Conservation (phyloP, 2,329 filamentous ascomycete genomes). For the Fusarium sp. region DNA sequence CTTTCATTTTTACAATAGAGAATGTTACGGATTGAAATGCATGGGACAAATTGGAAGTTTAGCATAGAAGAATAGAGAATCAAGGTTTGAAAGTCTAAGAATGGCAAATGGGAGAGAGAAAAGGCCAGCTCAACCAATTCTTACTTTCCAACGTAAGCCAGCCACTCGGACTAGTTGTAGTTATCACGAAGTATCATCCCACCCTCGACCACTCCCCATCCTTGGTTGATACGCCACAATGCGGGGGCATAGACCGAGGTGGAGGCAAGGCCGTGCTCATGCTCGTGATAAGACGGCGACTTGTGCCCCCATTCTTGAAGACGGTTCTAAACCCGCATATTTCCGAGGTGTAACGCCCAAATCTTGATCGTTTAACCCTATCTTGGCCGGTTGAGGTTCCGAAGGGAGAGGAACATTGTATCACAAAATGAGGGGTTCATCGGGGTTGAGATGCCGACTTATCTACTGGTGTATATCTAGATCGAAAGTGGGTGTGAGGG, state of each 20-base stretch:
- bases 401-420: too few relatives aligned
- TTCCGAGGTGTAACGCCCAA: not conserved
- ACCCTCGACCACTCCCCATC: conserved; percentile 3
- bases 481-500: not conserved
- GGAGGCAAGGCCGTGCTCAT: not conserved
- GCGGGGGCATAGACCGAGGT: not conserved
- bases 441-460: not conserved
- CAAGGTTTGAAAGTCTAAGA: rapidly evolving
- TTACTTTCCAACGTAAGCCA: too few relatives aligned
- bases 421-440: conserved; percentile 1
- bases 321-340: not conserved
- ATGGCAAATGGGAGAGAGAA: not conserved
- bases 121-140: not conserved
- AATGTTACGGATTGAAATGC: too few relatives aligned
- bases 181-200: conserved; percentile 9
- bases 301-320: conserved; percentile 2
- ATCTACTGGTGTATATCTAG: not conserved
- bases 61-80: not conserved
- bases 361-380: not conserved
- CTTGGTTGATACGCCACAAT: not conserved
- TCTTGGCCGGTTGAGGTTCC: not conserved
- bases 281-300: not conserved
- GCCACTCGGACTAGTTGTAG: conserved; percentile 10
- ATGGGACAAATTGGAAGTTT: not conserved
- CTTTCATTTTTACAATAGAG: not conserved